Base-by-base conservation (phyloP, 2,329 filamentous ascomycete genomes). In the Periconia macrospinosa region DNA sequence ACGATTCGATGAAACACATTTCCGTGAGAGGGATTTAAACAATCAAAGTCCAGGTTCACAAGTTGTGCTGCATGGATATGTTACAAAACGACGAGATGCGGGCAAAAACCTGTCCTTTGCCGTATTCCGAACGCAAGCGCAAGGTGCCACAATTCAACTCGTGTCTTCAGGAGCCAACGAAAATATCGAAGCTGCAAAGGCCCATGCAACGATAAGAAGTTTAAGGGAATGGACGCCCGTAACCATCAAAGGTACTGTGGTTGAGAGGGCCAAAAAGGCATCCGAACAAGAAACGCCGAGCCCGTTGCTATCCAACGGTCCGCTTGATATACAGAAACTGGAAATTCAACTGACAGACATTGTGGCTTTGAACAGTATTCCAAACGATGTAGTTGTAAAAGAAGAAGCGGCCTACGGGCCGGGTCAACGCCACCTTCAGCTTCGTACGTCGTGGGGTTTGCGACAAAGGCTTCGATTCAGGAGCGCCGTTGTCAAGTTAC, bases 391-490 rank as follows among this genome's bases (percentile, higher is more conserved):
- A 52, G 87, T 94, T 54, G 85, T 95, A 57, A 89, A 88, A 1
- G 78, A 86, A 15, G 86, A 89, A 45, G 89, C 88, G 1, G 81
- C 86, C 0, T 96, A 94, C 66, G 82, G 89, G 0, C 84, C 87
- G 0, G 83, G 89, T 46, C 83, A 89, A 53, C 86, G 94, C 19
- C 90, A 97, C 73, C 76, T 97, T 17, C 92, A 97, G 63, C 81
- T 99, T 43, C 86, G 92, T 30, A 93, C 90, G 50, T 86, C 92
- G 51, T 71, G 76, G 8, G 75, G 82, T 18, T 78, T 97, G 5
- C 83, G 85, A 19, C 75, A 87, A 1, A 85, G 92, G 3, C 80
- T 99, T 27, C 23, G 23, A 27, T 27, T 27, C 23, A 27, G 2
- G 71, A 78, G 1, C 23, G 8, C 23, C 23, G 23, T 27, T 27